phyloP scores from a whole-genome alignment of 1,284 basidiomycete species.

The Cutaneotrichosporon curvatum region DNA sequence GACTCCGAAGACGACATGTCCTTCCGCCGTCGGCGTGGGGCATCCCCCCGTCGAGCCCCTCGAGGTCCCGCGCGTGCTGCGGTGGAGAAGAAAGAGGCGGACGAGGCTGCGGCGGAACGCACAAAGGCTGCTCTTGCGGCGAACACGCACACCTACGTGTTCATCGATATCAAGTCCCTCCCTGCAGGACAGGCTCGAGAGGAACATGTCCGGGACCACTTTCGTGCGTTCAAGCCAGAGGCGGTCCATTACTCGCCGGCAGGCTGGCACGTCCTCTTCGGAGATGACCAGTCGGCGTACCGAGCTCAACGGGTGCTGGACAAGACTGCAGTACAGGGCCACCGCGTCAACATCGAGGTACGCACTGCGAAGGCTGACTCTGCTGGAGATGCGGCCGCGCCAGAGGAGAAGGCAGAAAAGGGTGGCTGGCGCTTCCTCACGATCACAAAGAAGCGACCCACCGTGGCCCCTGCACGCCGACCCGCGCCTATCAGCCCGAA shows the following conservation, averaged over 20 bases:
- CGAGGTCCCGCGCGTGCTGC: constrained; percentile 10
- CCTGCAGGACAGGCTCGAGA: constrained; percentile 21
- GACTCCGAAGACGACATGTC: constrained; percentile 28
- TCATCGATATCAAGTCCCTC: constrained; percentile 32
- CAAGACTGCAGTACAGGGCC: constrained; percentile 29
- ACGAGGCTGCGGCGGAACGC: constrained; percentile 25
- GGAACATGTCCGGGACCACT: constrained; percentile 35
- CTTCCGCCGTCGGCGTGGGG: constrained; percentile 14
- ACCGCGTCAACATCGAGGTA: constrained; percentile 25
- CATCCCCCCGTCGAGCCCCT: constrained; percentile 7
- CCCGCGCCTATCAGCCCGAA: constrained; percentile 13
- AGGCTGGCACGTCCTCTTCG: constrained; percentile 44
- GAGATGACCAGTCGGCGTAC: constrained; percentile 25
- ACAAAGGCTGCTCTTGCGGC: constrained; percentile 25
- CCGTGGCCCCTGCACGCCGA: constrained; percentile 6
- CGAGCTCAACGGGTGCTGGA: constrained; percentile 31
- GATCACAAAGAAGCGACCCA: constrained; percentile 32
- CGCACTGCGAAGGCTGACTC: constrained; percentile 17
- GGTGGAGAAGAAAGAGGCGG: constrained; percentile 19
- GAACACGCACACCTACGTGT: constrained; percentile 35
- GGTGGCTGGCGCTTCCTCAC: constrained; percentile 33
- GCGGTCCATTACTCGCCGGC: constrained; percentile 25
- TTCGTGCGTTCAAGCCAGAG: constrained; percentile 41
- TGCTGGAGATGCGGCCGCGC: constrained; percentile 7
- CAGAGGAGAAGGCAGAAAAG: constrained; percentile 13